Evolutionary conservation across 1,284 basidiomycete genomes (phyloP).

Genomic region (Cutaneotrichosporon curvatum): DNA sequence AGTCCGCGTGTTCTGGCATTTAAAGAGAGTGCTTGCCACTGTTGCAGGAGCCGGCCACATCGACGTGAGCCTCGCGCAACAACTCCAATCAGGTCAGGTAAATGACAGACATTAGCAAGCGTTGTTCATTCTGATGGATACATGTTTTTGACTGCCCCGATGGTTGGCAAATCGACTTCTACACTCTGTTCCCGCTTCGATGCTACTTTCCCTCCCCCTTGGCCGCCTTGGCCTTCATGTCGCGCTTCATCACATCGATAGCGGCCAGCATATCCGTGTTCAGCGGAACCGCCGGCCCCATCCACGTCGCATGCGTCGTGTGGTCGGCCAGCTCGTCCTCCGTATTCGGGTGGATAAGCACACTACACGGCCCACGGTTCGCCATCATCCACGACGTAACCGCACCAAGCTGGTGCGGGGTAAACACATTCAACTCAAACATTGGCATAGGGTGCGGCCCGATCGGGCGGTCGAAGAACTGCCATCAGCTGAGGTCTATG

Average conservation of each 20-base stretch:
- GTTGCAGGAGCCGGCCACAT: too few species aligned
- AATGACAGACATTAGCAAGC: too few species aligned
- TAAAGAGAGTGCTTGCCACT: too few species aligned
- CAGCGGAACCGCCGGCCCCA: conserved; percentile 58
- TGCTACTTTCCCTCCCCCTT: too few species aligned
- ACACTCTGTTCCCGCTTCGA: too few species aligned
- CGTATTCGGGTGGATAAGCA: conserved; percentile 68
- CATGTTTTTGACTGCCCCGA: too few species aligned
- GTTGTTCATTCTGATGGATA: too few species aligned
- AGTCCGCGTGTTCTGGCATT: too few species aligned
- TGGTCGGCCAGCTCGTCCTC: conserved; percentile 56
- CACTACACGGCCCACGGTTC: conserved; percentile 61
- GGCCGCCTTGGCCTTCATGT: conserved; percentile 20
- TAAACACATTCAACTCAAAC: conserved; percentile 65
- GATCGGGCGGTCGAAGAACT: conserved; percentile 18
- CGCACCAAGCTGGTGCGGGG: conserved; percentile 58
- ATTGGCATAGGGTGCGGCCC: conserved; percentile 52
- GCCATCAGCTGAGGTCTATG: too few species aligned
- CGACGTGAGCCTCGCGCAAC: too few species aligned
- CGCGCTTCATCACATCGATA: not conserved
- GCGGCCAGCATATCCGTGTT: conserved; percentile 43
- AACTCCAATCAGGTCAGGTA: too few species aligned
- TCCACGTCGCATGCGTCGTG: conserved; percentile 60
- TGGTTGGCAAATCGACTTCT: too few species aligned
- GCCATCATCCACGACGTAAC: conserved; percentile 60